These are phyloP conservation scores for Claviceps lovelessii DNA, from an alignment of 2,329 filamentous ascomycete genomes.

Conservation along the genomic window DNA sequence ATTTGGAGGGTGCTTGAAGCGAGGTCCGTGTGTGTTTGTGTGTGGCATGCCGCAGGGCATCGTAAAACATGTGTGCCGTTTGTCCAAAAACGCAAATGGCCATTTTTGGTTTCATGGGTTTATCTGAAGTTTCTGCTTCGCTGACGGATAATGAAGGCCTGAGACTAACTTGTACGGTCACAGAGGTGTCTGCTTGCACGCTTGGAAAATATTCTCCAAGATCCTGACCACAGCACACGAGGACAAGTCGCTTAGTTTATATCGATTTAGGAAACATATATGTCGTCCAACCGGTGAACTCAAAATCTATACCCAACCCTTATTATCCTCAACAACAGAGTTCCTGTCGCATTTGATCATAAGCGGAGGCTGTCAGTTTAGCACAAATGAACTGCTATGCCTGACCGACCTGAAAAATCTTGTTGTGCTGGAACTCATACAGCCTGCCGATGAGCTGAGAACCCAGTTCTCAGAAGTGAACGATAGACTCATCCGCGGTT, in stretches of 20 bases:
- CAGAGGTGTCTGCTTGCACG: slow-evolving; percentile 22
- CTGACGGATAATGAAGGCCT: not conserved
- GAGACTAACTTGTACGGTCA: not conserved
- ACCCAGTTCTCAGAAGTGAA: slow-evolving; percentile 23
- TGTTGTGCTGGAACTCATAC: slow-evolving; percentile 32
- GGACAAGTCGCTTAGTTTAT: slow-evolving; percentile 22
- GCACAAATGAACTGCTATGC: slow-evolving; percentile 24
- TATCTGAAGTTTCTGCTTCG: not conserved
- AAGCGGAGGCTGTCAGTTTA: slow-evolving; percentile 21
- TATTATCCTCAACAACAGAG: slow-evolving; percentile 22
- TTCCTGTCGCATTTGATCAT: slow-evolving; percentile 29
- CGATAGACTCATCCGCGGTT: slow-evolving; percentile 32
- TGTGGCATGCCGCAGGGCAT: not conserved
- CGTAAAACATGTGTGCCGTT: not conserved
- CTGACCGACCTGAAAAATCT: slow-evolving; percentile 31
- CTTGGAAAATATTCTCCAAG: slow-evolving; percentile 26
- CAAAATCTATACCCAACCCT: slow-evolving; percentile 21
- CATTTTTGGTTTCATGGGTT: not conserved
- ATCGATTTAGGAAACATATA: slow-evolving; percentile 26
- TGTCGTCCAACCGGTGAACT: slow-evolving; percentile 22
- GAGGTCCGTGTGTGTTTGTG: slow-evolving; percentile 17
- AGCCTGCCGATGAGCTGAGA: slow-evolving; percentile 18
- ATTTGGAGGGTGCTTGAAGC: slow-evolving; percentile 27
- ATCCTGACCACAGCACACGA: slow-evolving; percentile 18
- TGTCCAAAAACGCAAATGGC: not conserved